phyloP scores from a whole-genome alignment of 2,329 filamentous ascomycete genomes.

The Colletotrichum musicola region DNA sequence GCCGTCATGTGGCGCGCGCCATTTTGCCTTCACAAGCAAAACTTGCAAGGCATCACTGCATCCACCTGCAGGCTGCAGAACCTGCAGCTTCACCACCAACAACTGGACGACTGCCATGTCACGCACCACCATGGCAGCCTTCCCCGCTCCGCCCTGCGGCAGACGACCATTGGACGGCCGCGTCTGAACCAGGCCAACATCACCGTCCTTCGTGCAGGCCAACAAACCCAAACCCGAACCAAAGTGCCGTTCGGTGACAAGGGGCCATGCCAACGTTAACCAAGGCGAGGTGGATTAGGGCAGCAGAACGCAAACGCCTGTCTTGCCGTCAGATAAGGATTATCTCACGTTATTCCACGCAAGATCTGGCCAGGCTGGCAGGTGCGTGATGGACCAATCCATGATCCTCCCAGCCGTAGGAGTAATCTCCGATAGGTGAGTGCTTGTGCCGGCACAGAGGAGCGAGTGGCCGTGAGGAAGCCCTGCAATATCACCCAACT shows the following conservation, averaged over 20 bases:
- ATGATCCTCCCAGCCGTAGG: background rate
- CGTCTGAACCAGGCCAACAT: constrained; percentile 10
- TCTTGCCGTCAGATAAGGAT: constrained; percentile 2
- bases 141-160: constrained; percentile 38
- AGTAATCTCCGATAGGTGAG: background rate
- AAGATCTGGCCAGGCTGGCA: background rate
- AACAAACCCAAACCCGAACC: background rate
- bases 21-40: constrained; percentile 20
- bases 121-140: constrained; percentile 33
- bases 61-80: constrained; percentile 24
- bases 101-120: constrained; percentile 27
- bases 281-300: constrained; percentile 12
- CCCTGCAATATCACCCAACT: background rate
- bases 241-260: constrained; percentile 22
- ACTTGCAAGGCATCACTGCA: constrained; percentile 23
- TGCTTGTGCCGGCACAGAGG: background rate
- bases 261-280: background rate
- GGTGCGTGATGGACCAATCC: background rate
- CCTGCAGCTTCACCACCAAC: constrained; percentile 28
- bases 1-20: constrained; percentile 29
- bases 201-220: constrained; percentile 22
- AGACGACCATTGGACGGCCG: constrained; percentile 23
- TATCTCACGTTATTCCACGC: constrained; percentile 16
- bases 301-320: background rate
- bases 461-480: background rate